Evolutionary conservation across 495 filamentous ascomycete species (phyloP), one percentile per base, ranked within the genome.

Genomic region (Podospora pseudoanserina): DNA sequence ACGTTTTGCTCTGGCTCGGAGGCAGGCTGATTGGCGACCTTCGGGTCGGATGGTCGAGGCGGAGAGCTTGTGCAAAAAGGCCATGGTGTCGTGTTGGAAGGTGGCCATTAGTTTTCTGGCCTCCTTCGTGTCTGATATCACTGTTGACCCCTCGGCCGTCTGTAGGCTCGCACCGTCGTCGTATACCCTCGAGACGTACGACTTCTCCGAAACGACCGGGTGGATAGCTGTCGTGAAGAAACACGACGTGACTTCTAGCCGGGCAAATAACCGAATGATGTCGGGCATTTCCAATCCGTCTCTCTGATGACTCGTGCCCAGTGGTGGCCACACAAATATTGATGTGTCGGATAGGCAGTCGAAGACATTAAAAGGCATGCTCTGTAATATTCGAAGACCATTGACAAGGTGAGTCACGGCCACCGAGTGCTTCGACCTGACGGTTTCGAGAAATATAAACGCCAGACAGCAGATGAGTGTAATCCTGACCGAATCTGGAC

Each of bases 141-240:
- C 39, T 49, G 13, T 49, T 49, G 39, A 11, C 39, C 39, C 39
- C 15, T 49, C 39, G 39, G 39, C 15, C 15, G 39, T 49, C 39
- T 54, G 85, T 4, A 62, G 65, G 27, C 16, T 18, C 4, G 71
- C 54, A 18, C 65, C 71, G 32, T 91, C 82, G 86, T 90, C 68
- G 70, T 77, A 64, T 63, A 70, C 55, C 70, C 80, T 64, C 69
- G 84, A 64, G 78, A 80, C 7, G 86, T 89, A 67, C 83, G 86
- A 19, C 76, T 83, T 68, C 82, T 85, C 3, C 85, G 91, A 75
- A 82, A 89, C 63, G 83, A 88, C 74, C 75, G 81, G 70, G 84
- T 85, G 86, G 83, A 89, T 71, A 78, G 81, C 80, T 85, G 54
- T 90, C 87, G 78, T 82, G 83, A 56, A 86, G 84, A 66, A 90